Evolutionary conservation across 257 asterid species (phyloP).

Genomic region (Solanum appendiculatum): DNA sequence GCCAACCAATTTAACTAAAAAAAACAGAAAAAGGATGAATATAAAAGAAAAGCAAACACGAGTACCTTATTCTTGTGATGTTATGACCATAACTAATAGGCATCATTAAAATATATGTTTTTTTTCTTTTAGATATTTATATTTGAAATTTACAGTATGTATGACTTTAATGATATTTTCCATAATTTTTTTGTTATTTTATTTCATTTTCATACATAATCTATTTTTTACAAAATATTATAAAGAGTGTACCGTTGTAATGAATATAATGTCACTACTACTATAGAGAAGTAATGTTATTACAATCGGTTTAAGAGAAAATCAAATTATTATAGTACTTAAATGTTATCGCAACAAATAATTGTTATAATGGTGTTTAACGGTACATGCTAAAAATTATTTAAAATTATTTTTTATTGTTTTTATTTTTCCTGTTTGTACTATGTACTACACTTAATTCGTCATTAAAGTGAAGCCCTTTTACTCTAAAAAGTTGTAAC

Average conservation of each 20-base stretch:
- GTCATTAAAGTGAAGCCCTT: not conserved
- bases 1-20: not conserved
- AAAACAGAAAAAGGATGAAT: not conserved
- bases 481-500: not conserved
- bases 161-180: not conserved
- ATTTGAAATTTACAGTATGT: no score
- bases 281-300: not conserved
- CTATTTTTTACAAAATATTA: no score
- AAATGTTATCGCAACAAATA: not conserved
- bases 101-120: not conserved
- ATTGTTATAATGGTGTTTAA: not conserved
- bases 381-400: not conserved
- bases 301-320: no score
- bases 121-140: not conserved
- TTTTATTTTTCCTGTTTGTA: not conserved
- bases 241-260: not conserved
- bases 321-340: not conserved
- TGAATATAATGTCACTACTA: not conserved
- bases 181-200: not conserved
- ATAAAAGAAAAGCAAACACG: not conserved
- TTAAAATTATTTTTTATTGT: no score
- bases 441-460: not conserved
- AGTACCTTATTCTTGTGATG: not conserved
- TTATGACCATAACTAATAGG: not conserved
- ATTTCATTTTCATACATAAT: no score